A percentile compares a stretch with the other conserved stretches of the same genome.
Conservation (phyloP, 352 stramenopile species). For the Pythium dissotocum region DNA sequence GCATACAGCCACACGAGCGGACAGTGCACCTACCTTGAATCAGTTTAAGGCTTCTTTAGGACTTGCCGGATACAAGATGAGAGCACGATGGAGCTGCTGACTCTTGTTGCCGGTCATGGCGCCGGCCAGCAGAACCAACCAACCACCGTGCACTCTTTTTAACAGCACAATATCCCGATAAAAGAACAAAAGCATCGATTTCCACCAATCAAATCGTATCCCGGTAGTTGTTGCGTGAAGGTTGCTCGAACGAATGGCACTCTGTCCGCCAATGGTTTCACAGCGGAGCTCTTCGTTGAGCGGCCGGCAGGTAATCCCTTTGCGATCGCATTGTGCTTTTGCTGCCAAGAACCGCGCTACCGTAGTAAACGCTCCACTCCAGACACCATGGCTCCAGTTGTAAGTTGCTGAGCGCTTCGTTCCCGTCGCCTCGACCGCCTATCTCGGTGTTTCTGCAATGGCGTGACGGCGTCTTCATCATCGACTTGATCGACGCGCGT, state of each 20-base stretch:
- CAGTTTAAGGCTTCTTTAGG: constrained; percentile 90
- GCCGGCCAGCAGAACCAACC: constrained; percentile 35
- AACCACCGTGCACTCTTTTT: constrained; percentile 50
- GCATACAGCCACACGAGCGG: background rate
- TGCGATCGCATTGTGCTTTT: constrained; percentile 29
- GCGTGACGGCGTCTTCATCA: background rate
- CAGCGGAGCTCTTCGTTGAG: background rate
- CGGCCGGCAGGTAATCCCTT: background rate
- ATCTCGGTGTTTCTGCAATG: background rate
- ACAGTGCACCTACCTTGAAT: constrained; percentile 77
- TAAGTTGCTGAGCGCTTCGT: constrained; percentile 30
- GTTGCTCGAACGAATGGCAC: constrained; percentile 19
- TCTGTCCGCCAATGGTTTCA: constrained; percentile 28
- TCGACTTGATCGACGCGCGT: background rate
- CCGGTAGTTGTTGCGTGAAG: constrained; percentile 15
- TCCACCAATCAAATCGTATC: constrained; percentile 34
- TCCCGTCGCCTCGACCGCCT: background rate
- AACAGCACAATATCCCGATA: constrained; percentile 29
- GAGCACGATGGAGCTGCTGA: constrained; percentile 1
- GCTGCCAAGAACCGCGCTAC: constrained; percentile 23
- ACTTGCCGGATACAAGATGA: constrained; percentile 91
- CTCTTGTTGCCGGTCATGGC: constrained; percentile 22
- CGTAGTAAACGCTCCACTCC: constrained; percentile 33
- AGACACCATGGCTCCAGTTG: constrained; percentile 44
- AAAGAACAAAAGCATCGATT: constrained; percentile 22